A percentile compares a stretch with the other conserved stretches of the same genome.
Evolutionary conservation across 208 protist species (phyloP).

Genomic region (Phytomonas sp.): DNA sequence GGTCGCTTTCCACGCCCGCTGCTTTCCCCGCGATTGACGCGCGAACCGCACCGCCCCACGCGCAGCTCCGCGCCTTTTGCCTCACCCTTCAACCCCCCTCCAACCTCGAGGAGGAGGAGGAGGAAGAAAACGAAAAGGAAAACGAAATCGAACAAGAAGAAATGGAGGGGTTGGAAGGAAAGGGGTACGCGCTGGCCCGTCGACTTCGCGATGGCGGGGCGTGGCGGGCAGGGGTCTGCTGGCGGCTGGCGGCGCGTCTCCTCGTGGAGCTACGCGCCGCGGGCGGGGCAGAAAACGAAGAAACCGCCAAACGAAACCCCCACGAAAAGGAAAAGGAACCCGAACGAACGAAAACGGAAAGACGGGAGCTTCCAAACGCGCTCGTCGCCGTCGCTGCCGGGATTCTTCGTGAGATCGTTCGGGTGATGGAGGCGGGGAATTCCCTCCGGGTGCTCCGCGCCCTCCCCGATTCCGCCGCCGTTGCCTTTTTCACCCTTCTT

Average conservation of each 20-base stretch:
- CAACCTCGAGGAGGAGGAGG: neutral
- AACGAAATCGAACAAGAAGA: neutral
- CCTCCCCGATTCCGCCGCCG: constrained; percentile 14
- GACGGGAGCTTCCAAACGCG: neutral
- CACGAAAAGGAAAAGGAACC: constrained; percentile 1
- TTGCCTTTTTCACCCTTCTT: constrained; percentile 29
- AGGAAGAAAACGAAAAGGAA: constrained; percentile 5
- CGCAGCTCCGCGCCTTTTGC: neutral
- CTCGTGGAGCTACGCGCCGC: constrained; percentile 16
- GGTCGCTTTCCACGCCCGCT: no score
- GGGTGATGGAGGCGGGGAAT: constrained; percentile 5
- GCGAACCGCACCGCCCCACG: no score
- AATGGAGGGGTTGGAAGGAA: constrained; percentile 18
- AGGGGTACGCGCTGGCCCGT: constrained; percentile 47
- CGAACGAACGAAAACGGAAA: neutral
- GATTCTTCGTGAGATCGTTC: constrained; percentile 5
- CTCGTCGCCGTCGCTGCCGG: constrained; percentile 6
- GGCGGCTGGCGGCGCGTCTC: constrained; percentile 29
- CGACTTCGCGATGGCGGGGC: constrained; percentile 29
- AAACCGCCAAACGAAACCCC: constrained; percentile 10
- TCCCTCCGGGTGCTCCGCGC: constrained; percentile 7
- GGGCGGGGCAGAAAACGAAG: neutral
- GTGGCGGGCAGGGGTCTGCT: constrained; percentile 28
- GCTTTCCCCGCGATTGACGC: no score
- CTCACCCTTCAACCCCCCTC: no score